Conservation (phyloP, 208 protist genomes). For the Leptomonas pyrrhocoris region DNA sequence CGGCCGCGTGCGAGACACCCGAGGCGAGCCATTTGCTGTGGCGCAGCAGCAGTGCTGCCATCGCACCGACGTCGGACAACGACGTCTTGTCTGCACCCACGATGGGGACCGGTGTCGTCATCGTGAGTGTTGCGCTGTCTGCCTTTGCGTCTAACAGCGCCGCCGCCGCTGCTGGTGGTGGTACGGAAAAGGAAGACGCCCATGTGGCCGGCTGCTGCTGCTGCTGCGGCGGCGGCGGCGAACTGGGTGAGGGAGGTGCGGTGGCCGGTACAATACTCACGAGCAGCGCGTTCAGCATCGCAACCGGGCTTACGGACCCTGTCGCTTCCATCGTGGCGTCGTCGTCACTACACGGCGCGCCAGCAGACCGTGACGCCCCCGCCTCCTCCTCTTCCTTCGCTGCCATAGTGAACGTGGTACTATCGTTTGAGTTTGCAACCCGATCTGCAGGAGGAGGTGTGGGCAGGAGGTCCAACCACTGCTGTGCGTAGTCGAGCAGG, state of each 20-base stretch:
- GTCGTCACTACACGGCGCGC: neutral
- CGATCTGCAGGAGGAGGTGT: neutral
- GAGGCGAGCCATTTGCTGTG: constrained; percentile 37
- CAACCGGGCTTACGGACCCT: constrained; percentile 1
- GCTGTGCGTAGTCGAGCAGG: constrained; percentile 3
- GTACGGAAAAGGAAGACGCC: neutral
- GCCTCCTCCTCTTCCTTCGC: too few relatives aligned
- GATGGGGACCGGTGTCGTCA: neutral
- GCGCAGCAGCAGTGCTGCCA: constrained; percentile 23
- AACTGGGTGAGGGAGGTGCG: neutral
- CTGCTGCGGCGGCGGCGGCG: neutral
- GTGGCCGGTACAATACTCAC: constrained; percentile 12
- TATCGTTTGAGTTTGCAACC: neutral
- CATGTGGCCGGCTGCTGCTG: neutral
- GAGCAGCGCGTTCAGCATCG: constrained; percentile 29
- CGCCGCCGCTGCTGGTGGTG: neutral
- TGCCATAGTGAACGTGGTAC: neutral
- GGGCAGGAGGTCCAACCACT: constrained; percentile 9
- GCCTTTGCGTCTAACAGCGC: neutral
- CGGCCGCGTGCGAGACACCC: constrained; percentile 36
- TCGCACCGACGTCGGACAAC: neutral
- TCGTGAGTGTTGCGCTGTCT: neutral
- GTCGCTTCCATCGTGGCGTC: too few relatives aligned
- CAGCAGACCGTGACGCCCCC: neutral
- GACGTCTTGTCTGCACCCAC: neutral